Evolutionary conservation across 2,329 filamentous ascomycete species (phyloP).

Genomic region (Dothistroma pini): DNA sequence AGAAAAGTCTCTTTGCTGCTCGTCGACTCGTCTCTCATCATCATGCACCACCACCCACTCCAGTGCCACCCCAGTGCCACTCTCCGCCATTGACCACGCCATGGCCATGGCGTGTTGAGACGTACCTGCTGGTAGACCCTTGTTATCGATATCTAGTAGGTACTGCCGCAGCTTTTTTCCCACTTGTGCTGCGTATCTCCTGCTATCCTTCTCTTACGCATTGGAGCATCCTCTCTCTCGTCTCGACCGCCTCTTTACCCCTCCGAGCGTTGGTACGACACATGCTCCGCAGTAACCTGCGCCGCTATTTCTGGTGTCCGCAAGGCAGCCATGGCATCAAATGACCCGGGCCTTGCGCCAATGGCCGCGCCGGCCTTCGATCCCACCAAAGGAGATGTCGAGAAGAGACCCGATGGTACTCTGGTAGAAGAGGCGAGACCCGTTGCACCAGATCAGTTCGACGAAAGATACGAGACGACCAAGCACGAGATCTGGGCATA

Average conservation of each 20-base stretch:
- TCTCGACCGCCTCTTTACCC: no score
- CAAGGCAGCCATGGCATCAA: conserved; percentile 32
- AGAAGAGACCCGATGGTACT: conserved; percentile 21
- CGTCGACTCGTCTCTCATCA: neutral
- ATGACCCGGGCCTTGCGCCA: conserved; percentile 33
- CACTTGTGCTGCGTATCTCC: neutral
- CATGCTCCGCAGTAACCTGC: conserved; percentile 10
- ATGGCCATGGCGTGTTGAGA: neutral
- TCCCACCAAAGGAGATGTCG: conserved; percentile 29
- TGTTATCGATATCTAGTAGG: neutral
- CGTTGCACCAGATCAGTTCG: conserved; percentile 54
- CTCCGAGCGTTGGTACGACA: neutral
- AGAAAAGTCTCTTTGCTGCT: neutral
- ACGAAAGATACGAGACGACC: conserved; percentile 51
- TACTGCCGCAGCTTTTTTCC: neutral
- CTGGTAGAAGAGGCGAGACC: conserved; percentile 38
- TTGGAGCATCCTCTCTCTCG: neutral
- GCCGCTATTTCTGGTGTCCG: conserved; percentile 16
- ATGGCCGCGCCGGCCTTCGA: conserved; percentile 31
- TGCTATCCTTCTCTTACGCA: neutral
- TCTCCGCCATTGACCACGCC: neutral
- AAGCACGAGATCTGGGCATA: conserved; percentile 50
- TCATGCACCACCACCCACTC: neutral
- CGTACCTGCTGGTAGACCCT: neutral
- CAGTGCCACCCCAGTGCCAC: neutral